These are phyloP conservation scores for Dipsacomyces acuminosporus DNA, from an alignment of 371 early-diverging fungal genomes.

Conservation along the genomic window DNA sequence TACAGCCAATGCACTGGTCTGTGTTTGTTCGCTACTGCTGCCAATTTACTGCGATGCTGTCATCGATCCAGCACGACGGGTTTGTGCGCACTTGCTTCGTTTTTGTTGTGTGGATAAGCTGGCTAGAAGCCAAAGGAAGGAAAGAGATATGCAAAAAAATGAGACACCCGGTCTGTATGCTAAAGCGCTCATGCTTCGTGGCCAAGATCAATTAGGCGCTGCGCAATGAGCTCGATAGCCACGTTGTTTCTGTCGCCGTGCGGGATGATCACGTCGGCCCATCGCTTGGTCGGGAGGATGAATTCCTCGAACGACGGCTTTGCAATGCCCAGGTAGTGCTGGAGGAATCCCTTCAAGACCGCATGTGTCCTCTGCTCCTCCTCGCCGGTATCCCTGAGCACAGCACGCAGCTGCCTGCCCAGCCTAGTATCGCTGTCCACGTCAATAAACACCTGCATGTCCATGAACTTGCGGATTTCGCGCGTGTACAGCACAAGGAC, in stretches of 20 bases:
- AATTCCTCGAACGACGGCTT: conserved; percentile 86
- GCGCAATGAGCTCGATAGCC: conserved; percentile 65
- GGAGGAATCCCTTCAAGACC: conserved; percentile 53
- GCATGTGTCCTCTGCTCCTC: conserved; percentile 14
- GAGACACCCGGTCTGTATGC: no score
- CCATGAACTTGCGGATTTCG: conserved; percentile 45
- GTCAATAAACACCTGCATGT: conserved; percentile 60
- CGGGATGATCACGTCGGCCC: conserved; percentile 85
- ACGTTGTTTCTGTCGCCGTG: conserved; percentile 69
- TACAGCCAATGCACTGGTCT: no score
- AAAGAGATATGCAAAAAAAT: no score
- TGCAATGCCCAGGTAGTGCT: conserved; percentile 67
- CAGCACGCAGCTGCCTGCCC: conserved; percentile 50
- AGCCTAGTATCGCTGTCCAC: conserved; percentile 64
- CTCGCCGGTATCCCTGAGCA: conserved; percentile 4
- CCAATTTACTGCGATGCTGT: no score
- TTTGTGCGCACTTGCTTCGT: no score
- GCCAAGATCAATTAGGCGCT: conserved; percentile 33
- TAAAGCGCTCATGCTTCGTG: not conserved
- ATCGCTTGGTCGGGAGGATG: conserved; percentile 77
- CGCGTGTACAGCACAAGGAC: conserved; percentile 50
- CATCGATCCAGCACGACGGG: no score
- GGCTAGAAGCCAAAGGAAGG: no score
- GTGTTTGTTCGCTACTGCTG: no score
- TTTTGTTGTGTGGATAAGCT: no score